phyloP scores from a whole-genome alignment of 495 filamentous ascomycete species.

The Elasticomyces elasticus region DNA sequence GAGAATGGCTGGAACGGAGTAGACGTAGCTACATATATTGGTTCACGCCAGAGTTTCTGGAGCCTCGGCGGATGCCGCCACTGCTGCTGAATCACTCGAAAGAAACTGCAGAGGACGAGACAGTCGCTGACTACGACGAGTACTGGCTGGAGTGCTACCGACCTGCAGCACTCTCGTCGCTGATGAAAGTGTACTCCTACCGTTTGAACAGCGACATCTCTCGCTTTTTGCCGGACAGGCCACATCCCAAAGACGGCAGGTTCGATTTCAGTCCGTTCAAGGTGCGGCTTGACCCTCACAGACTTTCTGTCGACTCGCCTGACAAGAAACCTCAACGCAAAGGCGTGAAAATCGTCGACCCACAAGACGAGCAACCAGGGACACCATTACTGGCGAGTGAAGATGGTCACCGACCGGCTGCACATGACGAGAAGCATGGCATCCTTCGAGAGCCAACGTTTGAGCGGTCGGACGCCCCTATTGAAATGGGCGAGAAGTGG shows the following conservation, averaged over 20 bases:
- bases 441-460: constrained; percentile 22
- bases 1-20: constrained; percentile 54
- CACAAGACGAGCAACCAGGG: constrained; percentile 34
- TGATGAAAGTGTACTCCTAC: constrained; percentile 79
- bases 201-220: constrained; percentile 73
- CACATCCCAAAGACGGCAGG: constrained; percentile 47
- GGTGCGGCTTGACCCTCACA: constrained; percentile 34
- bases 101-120: background rate
- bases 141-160: constrained; percentile 99
- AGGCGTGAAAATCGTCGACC: constrained; percentile 51
- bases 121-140: constrained; percentile 69
- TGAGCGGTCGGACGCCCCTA: constrained; percentile 26
- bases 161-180: constrained; percentile 71
- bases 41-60: constrained; percentile 72
- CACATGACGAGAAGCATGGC: constrained; percentile 20
- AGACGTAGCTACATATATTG: constrained; percentile 70
- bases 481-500: constrained; percentile 21
- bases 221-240: constrained; percentile 64
- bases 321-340: constrained; percentile 42
- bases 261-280: constrained; percentile 62
- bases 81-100: constrained; percentile 36
- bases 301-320: constrained; percentile 24
- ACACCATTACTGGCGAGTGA: constrained; percentile 4
- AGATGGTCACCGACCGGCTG: background rate
- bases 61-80: constrained; percentile 38